Conservation (phyloP, 805 yeast species). For the Alloascoidea africana region DNA sequence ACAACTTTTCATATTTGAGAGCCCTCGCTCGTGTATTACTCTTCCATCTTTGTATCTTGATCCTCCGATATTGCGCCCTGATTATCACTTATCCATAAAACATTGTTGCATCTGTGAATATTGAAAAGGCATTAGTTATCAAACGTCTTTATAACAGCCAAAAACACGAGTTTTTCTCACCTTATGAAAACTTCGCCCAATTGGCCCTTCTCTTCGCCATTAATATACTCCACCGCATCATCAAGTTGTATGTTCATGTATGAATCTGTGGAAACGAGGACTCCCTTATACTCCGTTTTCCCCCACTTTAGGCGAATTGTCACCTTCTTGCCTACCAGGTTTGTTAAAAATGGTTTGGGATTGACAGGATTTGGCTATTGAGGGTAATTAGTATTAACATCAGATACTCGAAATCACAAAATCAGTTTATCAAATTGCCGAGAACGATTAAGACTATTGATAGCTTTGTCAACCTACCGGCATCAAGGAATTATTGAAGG, state of each 20-base stretch:
- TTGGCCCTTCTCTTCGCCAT: slow-evolving; percentile 30
- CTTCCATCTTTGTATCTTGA: slow-evolving; percentile 8
- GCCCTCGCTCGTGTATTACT: too few relatives aligned
- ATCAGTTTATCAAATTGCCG: too few relatives aligned
- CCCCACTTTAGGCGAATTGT: slow-evolving; percentile 83
- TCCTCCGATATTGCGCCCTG: slow-evolving; percentile 8
- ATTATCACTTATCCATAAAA: slow-evolving; percentile 51
- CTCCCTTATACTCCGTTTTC: slow-evolving; percentile 75
- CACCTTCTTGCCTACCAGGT: slow-evolving; percentile 55
- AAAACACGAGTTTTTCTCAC: slow-evolving; percentile 10
- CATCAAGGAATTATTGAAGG: too few relatives aligned
- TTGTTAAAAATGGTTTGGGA: slow-evolving; percentile 82
- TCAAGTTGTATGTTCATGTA: slow-evolving; percentile 82
- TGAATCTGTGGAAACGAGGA: slow-evolving; percentile 65
- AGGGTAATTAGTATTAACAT: slow-evolving; percentile 1
- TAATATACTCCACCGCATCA: slow-evolving; percentile 37
- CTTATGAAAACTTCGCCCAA: slow-evolving; percentile 66
- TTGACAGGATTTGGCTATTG: slow-evolving; percentile 43
- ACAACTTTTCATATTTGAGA: too few relatives aligned
- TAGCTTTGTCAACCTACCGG: too few relatives aligned
- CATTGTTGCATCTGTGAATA: slow-evolving; percentile 67
- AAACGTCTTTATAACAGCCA: too few relatives aligned
- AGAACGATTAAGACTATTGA: too few relatives aligned
- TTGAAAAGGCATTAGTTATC: too few relatives aligned
- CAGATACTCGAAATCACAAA: too few relatives aligned